phyloP scores from a whole-genome alignment of 495 filamentous ascomycete genomes.

The Pseudomonodictys pantanalensis region DNA sequence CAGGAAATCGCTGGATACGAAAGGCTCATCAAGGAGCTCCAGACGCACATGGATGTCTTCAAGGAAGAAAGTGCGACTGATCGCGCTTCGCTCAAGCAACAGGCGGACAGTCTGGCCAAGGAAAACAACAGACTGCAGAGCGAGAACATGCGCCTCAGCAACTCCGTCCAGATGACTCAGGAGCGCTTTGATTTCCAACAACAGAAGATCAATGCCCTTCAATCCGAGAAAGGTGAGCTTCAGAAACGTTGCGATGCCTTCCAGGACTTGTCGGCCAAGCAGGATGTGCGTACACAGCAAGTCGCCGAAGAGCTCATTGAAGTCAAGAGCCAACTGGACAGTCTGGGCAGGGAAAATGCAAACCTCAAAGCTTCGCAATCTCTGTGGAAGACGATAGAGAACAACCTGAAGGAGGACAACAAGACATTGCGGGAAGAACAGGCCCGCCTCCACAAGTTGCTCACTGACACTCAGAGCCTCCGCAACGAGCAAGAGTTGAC shows the following conservation, averaged over 20 bases:
- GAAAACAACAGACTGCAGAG: slow-evolving; percentile 79
- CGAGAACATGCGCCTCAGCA: slow-evolving; percentile 71
- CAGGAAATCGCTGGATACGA: slow-evolving; percentile 60
- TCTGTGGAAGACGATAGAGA: slow-evolving; percentile 87
- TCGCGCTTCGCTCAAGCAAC: slow-evolving; percentile 75
- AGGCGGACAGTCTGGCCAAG: slow-evolving; percentile 73
- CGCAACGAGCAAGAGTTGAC: slow-evolving; percentile 85
- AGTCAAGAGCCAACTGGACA: slow-evolving; percentile 73
- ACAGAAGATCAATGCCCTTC: slow-evolving; percentile 74
- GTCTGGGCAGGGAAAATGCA: slow-evolving; percentile 82
- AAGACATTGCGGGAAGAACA: slow-evolving; percentile 80
- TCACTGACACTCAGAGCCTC: slow-evolving; percentile 77
- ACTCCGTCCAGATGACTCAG: slow-evolving; percentile 73
- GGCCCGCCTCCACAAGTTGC: slow-evolving; percentile 70
- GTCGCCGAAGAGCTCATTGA: slow-evolving; percentile 91
- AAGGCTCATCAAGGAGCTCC: slow-evolving; percentile 74
- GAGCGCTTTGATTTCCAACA: slow-evolving; percentile 91
- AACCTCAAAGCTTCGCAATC: slow-evolving; percentile 92
- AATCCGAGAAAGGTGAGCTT: slow-evolving; percentile 78
- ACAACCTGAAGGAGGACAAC: slow-evolving; percentile 80
- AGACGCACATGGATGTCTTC: slow-evolving; percentile 85
- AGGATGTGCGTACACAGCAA: slow-evolving; percentile 85
- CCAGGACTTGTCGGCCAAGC: slow-evolving; percentile 78
- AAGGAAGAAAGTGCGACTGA: slow-evolving; percentile 78
- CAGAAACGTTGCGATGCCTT: slow-evolving; percentile 72